Evolutionary conservation across 148 eudicot genomes (phyloP), one percentile per base, ranked within the genome.

Genomic region (Chenopodium berlandieri): DNA sequence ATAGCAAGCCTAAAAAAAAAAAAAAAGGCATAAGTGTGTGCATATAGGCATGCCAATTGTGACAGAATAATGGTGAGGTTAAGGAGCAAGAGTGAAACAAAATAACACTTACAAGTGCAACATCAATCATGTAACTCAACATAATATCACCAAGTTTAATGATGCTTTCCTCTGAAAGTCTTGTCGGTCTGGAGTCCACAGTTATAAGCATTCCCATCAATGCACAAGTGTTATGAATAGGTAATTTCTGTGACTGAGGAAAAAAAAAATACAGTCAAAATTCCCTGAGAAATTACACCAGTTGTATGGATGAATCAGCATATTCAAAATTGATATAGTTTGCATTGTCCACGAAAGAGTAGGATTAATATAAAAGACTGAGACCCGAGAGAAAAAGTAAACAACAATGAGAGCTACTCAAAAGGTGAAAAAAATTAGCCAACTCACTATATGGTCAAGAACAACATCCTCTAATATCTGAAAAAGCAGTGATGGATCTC

Each of bases 171-270:
- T 89, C 93, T 58, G 94, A 91, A 80, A 96, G 90, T 73, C 83
- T 87, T 20, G 95, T 80, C 22, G 92, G 93, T 67, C 60, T 89
- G 54, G 90, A 86, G 84, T 91, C 92, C 50, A 94, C 85, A 52
- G 85, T 68, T 52, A 85, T 70, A 77, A 96, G 93, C 90, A 96
- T 78, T 82, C 97, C 88, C 82, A 96, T 83, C 81, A 96, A 78
- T 13, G 93, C 97, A 82, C 98, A 89, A n/a, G 79, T 81, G 82
- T 96, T 96, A 72, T 90, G 93, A 77, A 88, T 63, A 54, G 92
- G 91, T 80, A 81, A 90, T 75, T 83, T 84, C 78, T 73, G 81
- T 50, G 84, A 88, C 98, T 92, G 90, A 31, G 68, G 76, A 79
- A 81, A 63, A 60, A 78, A 23, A 68, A 76, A n/a, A 37, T 30